Base-by-base conservation (phyloP, 345 rosid genomes). In the Passiflora organensis region DNA sequence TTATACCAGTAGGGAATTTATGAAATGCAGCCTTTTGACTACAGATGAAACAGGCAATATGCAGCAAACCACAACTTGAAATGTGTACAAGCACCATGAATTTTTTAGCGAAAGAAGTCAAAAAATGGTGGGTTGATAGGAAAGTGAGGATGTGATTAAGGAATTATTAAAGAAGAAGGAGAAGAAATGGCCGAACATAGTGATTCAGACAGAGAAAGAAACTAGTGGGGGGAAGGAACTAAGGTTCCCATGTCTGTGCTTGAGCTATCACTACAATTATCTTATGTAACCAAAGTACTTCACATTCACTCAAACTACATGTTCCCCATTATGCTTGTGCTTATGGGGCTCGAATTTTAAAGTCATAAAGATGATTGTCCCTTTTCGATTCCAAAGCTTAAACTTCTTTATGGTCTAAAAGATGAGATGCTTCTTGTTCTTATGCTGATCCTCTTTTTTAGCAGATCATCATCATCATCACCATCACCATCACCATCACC, bases 381-480 rank as follows among this genome's bases (percentile, higher is more conserved):
- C 68, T 78, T 71, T 51, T 11, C 60, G 59, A 72, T 74, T 59
- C 61, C 47, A 49, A 69, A 59, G 70, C 13, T 16, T 32, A 47
- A 18, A 59, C 50, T 17, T 66, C 67, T 49, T 69, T 68, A 39
- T 68, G 43, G 58, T 63, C 54, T 66, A 66, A 63, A n/a, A 67
- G 67, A 69, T 76, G 66, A 64, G 55, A 63, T 69, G 64, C 71
- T 68, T 60, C 51, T 62, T 47, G 21, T 53, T 62, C 23, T 44
- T 34, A 17, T 46, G 25, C 12, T 38, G 34, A 44, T 53, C 37
- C 47, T 36, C 37, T 45, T 53, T n/a, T 53, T 37, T 54, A 16
- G 45, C 6, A 0, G 39, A 15, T 45, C 46, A 37, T 24, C 11
- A n/a, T n/a, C n/a, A 9, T 53, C 23, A n/a, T n/a, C n/a, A n/a